Percentiles rank a stretch among this genome's conserved stretches.
These are phyloP conservation scores for Heterobasidion irregulare DNA, from an alignment of 1,284 basidiomycete species.

Conservation along the genomic window DNA sequence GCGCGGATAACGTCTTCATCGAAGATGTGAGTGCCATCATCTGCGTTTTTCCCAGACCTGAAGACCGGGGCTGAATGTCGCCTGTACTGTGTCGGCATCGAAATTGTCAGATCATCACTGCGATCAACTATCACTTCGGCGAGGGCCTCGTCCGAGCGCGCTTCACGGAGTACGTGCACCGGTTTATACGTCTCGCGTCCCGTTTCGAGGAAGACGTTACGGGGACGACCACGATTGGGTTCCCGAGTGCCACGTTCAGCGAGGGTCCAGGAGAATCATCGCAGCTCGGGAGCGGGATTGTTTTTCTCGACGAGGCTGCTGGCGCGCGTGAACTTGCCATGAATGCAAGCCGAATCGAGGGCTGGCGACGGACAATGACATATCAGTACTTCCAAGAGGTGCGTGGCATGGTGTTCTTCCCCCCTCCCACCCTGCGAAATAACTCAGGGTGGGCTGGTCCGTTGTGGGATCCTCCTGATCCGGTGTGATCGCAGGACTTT, in stretches of 20 bases:
- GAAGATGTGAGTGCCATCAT: constrained; percentile 66
- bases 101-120: constrained; percentile 46
- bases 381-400: constrained; percentile 60
- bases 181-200: constrained; percentile 72
- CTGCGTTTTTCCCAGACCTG: neutral
- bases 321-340: constrained; percentile 52
- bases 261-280: constrained; percentile 28
- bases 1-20: constrained; percentile 79
- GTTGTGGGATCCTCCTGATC: neutral
- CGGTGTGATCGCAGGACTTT: constrained; percentile 43
- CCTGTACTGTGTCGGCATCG: constrained; percentile 9
- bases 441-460: neutral
- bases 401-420: constrained; percentile 13
- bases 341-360: constrained; percentile 74
- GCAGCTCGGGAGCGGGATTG: constrained; percentile 58
- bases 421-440: neutral
- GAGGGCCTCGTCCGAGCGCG: constrained; percentile 73
- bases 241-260: constrained; percentile 35
- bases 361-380: constrained; percentile 63
- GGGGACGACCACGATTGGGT: constrained; percentile 61
- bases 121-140: constrained; percentile 70
- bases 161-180: constrained; percentile 68
- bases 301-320: constrained; percentile 56
- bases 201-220: constrained; percentile 71
- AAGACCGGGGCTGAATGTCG: constrained; percentile 11